phyloP scores from a whole-genome alignment of 108 stramenopile species.

The Cyclotella cryptica region DNA sequence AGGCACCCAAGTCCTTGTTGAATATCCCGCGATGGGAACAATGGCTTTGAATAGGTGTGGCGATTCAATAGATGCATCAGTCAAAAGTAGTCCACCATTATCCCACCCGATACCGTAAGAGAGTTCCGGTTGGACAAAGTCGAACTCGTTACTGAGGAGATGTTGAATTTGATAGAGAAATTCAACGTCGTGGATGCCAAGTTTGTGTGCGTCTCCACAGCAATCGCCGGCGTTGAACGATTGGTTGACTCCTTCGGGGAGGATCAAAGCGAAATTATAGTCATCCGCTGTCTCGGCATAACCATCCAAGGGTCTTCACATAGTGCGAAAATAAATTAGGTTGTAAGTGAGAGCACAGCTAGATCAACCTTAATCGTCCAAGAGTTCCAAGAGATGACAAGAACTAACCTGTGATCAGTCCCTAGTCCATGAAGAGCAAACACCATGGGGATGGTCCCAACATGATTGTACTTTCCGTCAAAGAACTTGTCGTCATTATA shows the following conservation, averaged over 20 bases:
- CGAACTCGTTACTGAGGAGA: conserved; percentile 21
- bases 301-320: conserved; percentile 18
- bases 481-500: conserved; percentile 2
- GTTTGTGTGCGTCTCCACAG: conserved; percentile 55
- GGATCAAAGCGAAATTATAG: conserved; percentile 49
- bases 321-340: too few relatives aligned
- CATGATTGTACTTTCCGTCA: conserved; percentile 25
- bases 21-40: conserved; percentile 58
- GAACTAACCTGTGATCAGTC: conserved; percentile 15
- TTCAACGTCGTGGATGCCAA: conserved; percentile 52
- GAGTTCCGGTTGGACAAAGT: conserved; percentile 29
- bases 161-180: conserved; percentile 45
- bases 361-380: too few relatives aligned
- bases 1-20: neutral
- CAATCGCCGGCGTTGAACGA: conserved; percentile 59
- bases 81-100: conserved; percentile 60
- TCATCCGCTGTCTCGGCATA: conserved; percentile 30
- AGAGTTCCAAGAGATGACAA: neutral
- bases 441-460: conserved; percentile 47
- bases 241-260: conserved; percentile 46
- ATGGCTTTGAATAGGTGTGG: conserved; percentile 55
- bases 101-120: conserved; percentile 58
- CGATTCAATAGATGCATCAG: conserved; percentile 22
- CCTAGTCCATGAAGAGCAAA: conserved; percentile 61
- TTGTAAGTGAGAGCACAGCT: neutral